A percentile compares a stretch with the other conserved stretches of the same genome.
Evolutionary conservation across 2,329 filamentous ascomycete genomes (phyloP).

Genomic region (Ophiostoma pallidulum): DNA sequence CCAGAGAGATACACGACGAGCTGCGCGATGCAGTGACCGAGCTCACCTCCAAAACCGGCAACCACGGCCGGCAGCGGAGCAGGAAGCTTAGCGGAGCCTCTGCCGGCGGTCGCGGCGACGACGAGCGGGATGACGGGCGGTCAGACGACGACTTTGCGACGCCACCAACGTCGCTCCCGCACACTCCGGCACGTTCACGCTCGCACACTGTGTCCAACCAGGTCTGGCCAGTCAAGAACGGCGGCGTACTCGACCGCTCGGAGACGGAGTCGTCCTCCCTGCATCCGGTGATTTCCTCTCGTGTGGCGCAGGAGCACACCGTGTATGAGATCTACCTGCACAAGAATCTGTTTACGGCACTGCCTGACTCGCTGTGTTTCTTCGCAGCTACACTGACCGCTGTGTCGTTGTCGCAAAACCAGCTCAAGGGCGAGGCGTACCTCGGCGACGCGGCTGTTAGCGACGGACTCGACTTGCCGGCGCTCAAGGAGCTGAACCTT

Average conservation of each 20-base stretch:
- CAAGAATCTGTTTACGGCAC: slow-evolving; percentile 61
- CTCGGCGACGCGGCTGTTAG: slow-evolving; percentile 35
- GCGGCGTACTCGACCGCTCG: slow-evolving; percentile 61
- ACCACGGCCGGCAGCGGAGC: slow-evolving; percentile 4
- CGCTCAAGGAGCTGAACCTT: slow-evolving; percentile 68
- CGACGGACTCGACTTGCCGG: slow-evolving; percentile 58
- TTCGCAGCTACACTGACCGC: slow-evolving; percentile 62
- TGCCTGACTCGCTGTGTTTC: slow-evolving; percentile 63
- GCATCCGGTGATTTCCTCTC: slow-evolving; percentile 47
- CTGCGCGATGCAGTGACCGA: slow-evolving; percentile 13
- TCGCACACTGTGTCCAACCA: slow-evolving; percentile 39
- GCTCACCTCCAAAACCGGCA: background rate
- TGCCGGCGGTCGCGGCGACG: slow-evolving; percentile 11
- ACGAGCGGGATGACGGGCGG: slow-evolving; percentile 31
- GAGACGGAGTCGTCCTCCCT: slow-evolving; percentile 53
- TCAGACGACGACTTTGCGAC: slow-evolving; percentile 52
- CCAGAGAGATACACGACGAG: slow-evolving; percentile 9
- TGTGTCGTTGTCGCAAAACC: slow-evolving; percentile 68
- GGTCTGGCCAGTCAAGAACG: slow-evolving; percentile 45
- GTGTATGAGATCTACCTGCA: slow-evolving; percentile 57
- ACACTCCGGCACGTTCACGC: slow-evolving; percentile 39
- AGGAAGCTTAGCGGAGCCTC: slow-evolving; percentile 9
- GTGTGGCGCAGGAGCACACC: slow-evolving; percentile 41
- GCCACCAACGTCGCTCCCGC: slow-evolving; percentile 44
- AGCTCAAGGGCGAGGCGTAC: slow-evolving; percentile 55